Evolutionary conservation across 768 basidiomycete species (phyloP).

Genomic region (Tricholoma saponaceum): DNA sequence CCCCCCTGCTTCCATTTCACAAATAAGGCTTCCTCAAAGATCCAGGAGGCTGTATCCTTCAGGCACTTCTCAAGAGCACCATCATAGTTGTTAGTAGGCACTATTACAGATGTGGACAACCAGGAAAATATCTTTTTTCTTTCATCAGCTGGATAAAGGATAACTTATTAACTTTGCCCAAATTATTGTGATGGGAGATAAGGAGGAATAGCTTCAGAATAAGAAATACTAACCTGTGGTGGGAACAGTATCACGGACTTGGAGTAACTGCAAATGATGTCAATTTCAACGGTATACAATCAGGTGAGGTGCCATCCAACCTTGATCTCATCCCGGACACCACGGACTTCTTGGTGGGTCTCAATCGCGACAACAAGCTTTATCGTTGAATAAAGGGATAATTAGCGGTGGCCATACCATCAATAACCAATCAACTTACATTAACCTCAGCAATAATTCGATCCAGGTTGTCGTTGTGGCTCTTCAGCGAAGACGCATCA

Average conservation of each 20-base stretch:
- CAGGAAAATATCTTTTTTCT: neutral
- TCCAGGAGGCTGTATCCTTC: neutral
- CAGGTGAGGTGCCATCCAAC: no score
- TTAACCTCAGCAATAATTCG: neutral
- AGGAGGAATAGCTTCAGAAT: neutral
- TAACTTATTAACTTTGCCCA: no score
- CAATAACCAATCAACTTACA: neutral
- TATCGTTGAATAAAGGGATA: no score
- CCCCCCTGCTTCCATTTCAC: neutral
- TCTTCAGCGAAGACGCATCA: neutral
- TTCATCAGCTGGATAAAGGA: neutral
- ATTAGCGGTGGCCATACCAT: neutral
- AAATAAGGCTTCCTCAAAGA: neutral
- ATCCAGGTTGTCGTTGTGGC: no score
- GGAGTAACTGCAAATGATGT: no score
- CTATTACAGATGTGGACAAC: no score
- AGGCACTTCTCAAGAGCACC: neutral
- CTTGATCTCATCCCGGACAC: neutral
- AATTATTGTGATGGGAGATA: no score
- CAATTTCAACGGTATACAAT: no score
- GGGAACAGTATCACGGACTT: no score
- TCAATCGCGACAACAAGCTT: neutral
- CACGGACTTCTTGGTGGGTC: neutral
- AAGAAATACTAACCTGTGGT: neutral
- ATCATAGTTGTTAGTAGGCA: neutral